phyloP scores from a whole-genome alignment of 345 rosid species.

The Acer campestre region DNA sequence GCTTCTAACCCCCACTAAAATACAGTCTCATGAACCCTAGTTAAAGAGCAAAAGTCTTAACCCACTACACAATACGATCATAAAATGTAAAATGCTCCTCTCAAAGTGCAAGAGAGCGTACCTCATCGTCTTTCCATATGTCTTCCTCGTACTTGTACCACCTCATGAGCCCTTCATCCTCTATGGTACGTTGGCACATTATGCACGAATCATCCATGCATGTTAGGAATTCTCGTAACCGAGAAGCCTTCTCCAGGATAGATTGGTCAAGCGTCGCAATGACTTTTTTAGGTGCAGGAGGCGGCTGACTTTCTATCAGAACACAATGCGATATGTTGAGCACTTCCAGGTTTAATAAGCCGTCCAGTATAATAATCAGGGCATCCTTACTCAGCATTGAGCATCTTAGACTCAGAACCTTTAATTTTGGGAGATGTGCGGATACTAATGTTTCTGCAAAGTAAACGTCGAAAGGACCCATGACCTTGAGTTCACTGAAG shows the following conservation, averaged over 20 bases:
- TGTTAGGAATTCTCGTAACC: constrained; percentile 54
- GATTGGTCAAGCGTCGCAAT: constrained; percentile 48
- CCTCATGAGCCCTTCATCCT: constrained; percentile 79
- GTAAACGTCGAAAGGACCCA: constrained; percentile 65
- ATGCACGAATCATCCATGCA: constrained; percentile 64
- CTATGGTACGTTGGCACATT: constrained; percentile 72
- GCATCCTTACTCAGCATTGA: constrained; percentile 59
- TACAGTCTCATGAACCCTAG: background rate
- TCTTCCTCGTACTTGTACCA: constrained; percentile 90
- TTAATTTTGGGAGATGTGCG: constrained; percentile 48
- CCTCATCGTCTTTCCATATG: constrained; percentile 79
- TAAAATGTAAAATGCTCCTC: constrained; percentile 18
- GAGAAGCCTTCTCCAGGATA: constrained; percentile 53
- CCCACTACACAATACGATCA: background rate
- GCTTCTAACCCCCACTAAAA: background rate
- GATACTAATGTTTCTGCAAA: constrained; percentile 50
- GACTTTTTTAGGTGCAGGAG: constrained; percentile 44
- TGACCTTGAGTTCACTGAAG: constrained; percentile 70
- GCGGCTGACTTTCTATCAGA: constrained; percentile 44
- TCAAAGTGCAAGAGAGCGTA: constrained; percentile 56
- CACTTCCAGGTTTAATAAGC: constrained; percentile 58
- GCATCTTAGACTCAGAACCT: constrained; percentile 75
- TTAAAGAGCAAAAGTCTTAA: background rate
- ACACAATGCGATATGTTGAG: constrained; percentile 84
- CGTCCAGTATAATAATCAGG: constrained; percentile 56